Evolutionary conservation across 2,329 filamentous ascomycete species (phyloP).

Genomic region (Leptographium flavum): DNA sequence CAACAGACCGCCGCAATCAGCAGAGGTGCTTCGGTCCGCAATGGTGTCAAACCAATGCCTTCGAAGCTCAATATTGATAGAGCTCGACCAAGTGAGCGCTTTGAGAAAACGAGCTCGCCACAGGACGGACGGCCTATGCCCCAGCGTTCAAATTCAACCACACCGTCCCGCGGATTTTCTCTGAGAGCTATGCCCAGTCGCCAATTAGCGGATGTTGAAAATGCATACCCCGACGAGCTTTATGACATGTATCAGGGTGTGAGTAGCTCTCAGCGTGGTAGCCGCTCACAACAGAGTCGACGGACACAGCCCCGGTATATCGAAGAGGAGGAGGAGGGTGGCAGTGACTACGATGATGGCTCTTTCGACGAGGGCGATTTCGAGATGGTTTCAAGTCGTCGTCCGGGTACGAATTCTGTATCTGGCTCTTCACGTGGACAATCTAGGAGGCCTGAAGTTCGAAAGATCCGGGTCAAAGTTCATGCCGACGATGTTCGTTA

Average conservation of each 20-base stretch:
- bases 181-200: conserved; percentile 21
- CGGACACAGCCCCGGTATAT: conserved; percentile 45
- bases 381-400: conserved; percentile 54
- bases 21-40: conserved; percentile 46
- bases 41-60: conserved; percentile 45
- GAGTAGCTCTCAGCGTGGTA: conserved; percentile 23
- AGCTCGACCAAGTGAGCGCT: conserved; percentile 35
- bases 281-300: conserved; percentile 23
- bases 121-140: conserved; percentile 23
- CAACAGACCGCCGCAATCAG: conserved; percentile 23
- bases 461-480: conserved; percentile 80
- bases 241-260: conserved; percentile 46
- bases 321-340: conserved; percentile 66
- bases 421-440: conserved; percentile 35
- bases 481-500: conserved; percentile 85
- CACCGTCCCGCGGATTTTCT: conserved; percentile 28
- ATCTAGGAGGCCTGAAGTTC: conserved; percentile 50
- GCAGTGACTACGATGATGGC: conserved; percentile 55
- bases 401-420: conserved; percentile 28
- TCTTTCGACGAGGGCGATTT: conserved; percentile 66
- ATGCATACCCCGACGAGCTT: conserved; percentile 53
- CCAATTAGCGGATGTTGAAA: conserved; percentile 38
- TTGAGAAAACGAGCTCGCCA: conserved; percentile 37
- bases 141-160: conserved; percentile 28
- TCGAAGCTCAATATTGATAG: conserved; percentile 49